phyloP scores from a whole-genome alignment of 2,329 filamentous ascomycete species.

The Ramularia collo-cygni region DNA sequence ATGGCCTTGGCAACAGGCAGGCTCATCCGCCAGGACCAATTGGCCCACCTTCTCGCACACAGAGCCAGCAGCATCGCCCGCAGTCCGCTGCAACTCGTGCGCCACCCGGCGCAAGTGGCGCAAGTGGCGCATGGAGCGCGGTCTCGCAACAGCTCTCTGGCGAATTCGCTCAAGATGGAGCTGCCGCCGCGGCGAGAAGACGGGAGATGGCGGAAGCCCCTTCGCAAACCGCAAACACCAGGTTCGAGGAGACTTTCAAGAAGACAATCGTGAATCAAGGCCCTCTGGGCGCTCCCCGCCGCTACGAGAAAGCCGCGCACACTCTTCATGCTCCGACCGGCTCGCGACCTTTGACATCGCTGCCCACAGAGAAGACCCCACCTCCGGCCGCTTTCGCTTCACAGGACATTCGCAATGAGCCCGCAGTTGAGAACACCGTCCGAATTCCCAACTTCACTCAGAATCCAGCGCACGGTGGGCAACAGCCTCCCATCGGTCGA shows the following conservation, averaged over 20 bases:
- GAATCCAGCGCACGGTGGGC: slow-evolving; percentile 25
- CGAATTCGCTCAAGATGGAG: slow-evolving; percentile 20
- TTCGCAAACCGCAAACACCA: slow-evolving; percentile 11
- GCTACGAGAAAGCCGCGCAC: slow-evolving; percentile 23
- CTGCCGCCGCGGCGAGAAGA: slow-evolving; percentile 15
- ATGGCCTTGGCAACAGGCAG: slow-evolving; percentile 23
- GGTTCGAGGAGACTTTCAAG: slow-evolving; percentile 31
- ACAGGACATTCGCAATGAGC: slow-evolving; percentile 14
- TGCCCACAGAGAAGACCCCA: too few species aligned
- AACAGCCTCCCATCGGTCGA: slow-evolving; percentile 25
- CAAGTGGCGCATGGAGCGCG: slow-evolving; percentile 25
- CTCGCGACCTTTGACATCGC: too few species aligned
- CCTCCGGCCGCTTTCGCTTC: slow-evolving; percentile 20
- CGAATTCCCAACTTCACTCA: slow-evolving; percentile 29
- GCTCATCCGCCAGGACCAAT: slow-evolving; percentile 30
- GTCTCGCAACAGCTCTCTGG: slow-evolving; percentile 20
- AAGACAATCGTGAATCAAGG: slow-evolving; percentile 24
- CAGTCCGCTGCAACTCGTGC: slow-evolving; percentile 7
- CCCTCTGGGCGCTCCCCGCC: slow-evolving; percentile 25
- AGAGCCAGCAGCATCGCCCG: slow-evolving; percentile 17
- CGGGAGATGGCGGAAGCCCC: slow-evolving; percentile 5
- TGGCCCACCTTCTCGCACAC: slow-evolving; percentile 29
- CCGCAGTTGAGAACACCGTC: slow-evolving; percentile 23
- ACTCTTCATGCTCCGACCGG: slow-evolving; percentile 26
- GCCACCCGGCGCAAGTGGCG: slow-evolving; percentile 1